These are phyloP conservation scores for Xylariaceae sp. DNA, from an alignment of 2,329 filamentous ascomycete species.

Conservation along the genomic window DNA sequence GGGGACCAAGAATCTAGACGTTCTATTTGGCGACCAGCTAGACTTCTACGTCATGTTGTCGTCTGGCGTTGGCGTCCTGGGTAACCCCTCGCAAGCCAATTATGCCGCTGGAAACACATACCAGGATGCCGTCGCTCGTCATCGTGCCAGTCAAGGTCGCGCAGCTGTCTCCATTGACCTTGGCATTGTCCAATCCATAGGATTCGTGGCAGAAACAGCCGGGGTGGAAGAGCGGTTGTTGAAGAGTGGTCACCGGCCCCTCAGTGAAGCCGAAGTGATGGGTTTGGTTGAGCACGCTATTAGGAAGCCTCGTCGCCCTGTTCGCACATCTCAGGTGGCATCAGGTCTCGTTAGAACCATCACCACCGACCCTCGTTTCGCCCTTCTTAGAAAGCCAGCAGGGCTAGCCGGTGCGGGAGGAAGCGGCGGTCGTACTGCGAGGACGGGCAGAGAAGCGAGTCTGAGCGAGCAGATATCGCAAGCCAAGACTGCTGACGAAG, in stretches of 20 bases:
- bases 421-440: not conserved
- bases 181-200: conserved; percentile 8
- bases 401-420: not conserved
- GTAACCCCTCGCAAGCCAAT: conserved; percentile 46
- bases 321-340: not conserved
- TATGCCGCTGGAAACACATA: conserved; percentile 43
- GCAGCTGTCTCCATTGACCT: conserved; percentile 13
- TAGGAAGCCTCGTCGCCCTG: conserved; percentile 3
- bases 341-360: conserved; percentile 1
- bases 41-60: conserved; percentile 52
- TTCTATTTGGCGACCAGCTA: conserved; percentile 9
- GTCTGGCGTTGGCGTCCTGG: conserved; percentile 46
- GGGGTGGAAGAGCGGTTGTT: conserved; percentile 4
- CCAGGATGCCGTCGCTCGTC: conserved; percentile 13
- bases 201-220: conserved; percentile 13
- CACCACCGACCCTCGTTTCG: conserved; percentile 3
- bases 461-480: conserved; percentile 16
- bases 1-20: conserved; percentile 35
- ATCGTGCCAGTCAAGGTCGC: conserved; percentile 2
- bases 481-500: conserved; percentile 17
- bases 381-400: conserved; percentile 4
- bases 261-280: conserved; percentile 13
- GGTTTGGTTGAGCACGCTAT: conserved; percentile 15
- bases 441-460: not conserved
- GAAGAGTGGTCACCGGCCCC: conserved; percentile 7